Evolutionary conservation across 345 rosid genomes (phyloP), one percentile per base, ranked within the genome.

Genomic region (Salix purpurea): DNA sequence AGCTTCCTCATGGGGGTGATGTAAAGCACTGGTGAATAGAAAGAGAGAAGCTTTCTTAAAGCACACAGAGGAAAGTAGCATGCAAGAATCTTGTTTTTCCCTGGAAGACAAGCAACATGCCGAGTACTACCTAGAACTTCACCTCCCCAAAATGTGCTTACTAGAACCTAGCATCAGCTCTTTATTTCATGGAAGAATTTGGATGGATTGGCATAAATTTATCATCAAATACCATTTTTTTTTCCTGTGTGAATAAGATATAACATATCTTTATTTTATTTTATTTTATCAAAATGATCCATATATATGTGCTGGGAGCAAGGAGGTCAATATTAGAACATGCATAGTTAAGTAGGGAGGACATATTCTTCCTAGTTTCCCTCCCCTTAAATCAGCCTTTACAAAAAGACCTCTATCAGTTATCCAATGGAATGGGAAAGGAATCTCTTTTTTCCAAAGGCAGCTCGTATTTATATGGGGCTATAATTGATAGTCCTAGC

Each of bases 71-170:
- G 69, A 62, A 62, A 42, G 70, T 13, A 21, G 74, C 15, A 23
- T 36, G 14, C 73, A 79, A 75, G 86, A 82, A 82, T 76, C 80
- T 78, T 68, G 77, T 84, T 80, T 84, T 70, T 73, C 16, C 5
- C 65, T 83, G 36, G 60, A 73, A 37, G 64, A 76, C 69, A 46
- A 64, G 76, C 62, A 65, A 77, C 76, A 74, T 75, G n/a, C 61
- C 60, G 42, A 60, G 70, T 69, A 15, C 77, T 74, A 23, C 54
- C n/a, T 32, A 44, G 34, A 54, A 64, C 54, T 74, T 68, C 46
- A 34, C 37, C 75, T 50, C 67, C 40, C 28, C 64, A 19, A 16
- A 15, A 24, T 26, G 42, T 26, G 19, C 67, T 65, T 71, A 71
- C 24, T 66, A 5, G 14, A 28, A 66, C 40, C 72, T 36, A 50